Base-by-base conservation (phyloP, 2,329 filamentous ascomycete species). In the Penicillium sp. region DNA sequence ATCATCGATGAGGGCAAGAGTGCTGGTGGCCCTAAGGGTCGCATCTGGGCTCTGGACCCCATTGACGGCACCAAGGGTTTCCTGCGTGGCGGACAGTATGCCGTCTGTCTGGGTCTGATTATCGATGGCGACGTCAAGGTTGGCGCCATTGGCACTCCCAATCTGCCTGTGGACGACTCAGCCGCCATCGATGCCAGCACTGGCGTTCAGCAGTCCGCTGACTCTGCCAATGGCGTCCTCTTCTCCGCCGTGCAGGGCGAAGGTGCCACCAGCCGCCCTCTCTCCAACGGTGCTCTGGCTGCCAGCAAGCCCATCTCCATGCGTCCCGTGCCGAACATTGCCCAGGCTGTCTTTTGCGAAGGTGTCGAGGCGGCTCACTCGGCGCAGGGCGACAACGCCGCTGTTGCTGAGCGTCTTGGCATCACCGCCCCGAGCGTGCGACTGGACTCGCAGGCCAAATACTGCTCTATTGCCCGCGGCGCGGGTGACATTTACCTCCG, bases 41-140 rank as follows among this genome's bases (percentile, higher is more conserved):
- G 92, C 51, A 86, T 96, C 64, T 98, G 92, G 92, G 85, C 90
- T 27, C 80, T 98, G 40, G 92, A 98, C 66, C 92, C 92, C 42
- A 95, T 98, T 47, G 92, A 98, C 65, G 92, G 92, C 50, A 98
- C 92, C 37, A 95, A 95, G 70, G 93, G 92, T 18, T 98, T 98
- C 71, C 73, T 98, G 44, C 79, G 93, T 46, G 92, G 92, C 36
- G 93, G 89, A 26, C 92, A 98, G 70, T 98, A 98, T 62, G 93
- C 92, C 38, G 88, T 98, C 37, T 95, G 90, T 61, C 76, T 98
- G 4, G 92, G 79, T 23, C 73, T 98, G 54, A 83, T 98, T 69
- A 85, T 94, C 17, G 88, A 96, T 57, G 92, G 90, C 36, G 80
- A 94, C 54, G 88, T 96, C 55, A 87, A 89, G 63, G 86, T 95